Evolutionary conservation across 768 basidiomycete genomes (phyloP).

Genomic region (Mycena metata): DNA sequence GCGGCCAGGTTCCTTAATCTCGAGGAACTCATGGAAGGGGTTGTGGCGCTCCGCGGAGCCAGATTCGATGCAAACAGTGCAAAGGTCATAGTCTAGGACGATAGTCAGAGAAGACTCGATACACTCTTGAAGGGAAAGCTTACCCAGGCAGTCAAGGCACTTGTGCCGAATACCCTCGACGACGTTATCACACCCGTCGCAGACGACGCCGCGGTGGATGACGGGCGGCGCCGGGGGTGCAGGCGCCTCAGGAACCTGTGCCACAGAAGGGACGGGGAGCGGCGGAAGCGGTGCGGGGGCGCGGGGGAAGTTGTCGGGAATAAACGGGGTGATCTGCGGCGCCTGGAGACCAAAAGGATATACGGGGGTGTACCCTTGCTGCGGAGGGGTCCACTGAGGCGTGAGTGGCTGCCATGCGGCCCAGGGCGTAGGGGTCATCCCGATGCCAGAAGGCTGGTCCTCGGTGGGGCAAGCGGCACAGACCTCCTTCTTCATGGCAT

Average conservation of each 20-base stretch:
- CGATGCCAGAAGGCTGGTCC: background rate
- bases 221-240: conserved; percentile 48
- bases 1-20: conserved; percentile 73
- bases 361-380: conserved; percentile 31
- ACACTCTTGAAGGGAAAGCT: conserved; percentile 33
- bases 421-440: background rate
- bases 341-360: conserved; percentile 32
- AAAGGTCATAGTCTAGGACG: conserved; percentile 77
- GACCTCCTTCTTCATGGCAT: conserved; percentile 45
- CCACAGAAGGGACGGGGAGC: conserved; percentile 42
- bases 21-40: conserved; percentile 78
- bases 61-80: conserved; percentile 66
- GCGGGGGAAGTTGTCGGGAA: conserved; percentile 22
- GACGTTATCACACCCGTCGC: conserved; percentile 71
- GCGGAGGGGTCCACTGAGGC: conserved; percentile 9
- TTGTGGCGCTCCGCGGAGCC: conserved; percentile 68
- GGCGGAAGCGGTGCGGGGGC: conserved; percentile 23
- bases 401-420: conserved; percentile 1
- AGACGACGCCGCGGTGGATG: conserved; percentile 72
- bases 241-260: conserved; percentile 28
- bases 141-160: conserved; percentile 82
- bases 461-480: conserved; percentile 37
- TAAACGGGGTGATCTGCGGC: conserved; percentile 28
- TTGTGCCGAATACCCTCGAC: conserved; percentile 82
- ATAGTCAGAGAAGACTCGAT: conserved; percentile 9